Base-by-base conservation (phyloP, 2,329 filamentous ascomycete species). In the Neopestalotiopsis clavispora region DNA sequence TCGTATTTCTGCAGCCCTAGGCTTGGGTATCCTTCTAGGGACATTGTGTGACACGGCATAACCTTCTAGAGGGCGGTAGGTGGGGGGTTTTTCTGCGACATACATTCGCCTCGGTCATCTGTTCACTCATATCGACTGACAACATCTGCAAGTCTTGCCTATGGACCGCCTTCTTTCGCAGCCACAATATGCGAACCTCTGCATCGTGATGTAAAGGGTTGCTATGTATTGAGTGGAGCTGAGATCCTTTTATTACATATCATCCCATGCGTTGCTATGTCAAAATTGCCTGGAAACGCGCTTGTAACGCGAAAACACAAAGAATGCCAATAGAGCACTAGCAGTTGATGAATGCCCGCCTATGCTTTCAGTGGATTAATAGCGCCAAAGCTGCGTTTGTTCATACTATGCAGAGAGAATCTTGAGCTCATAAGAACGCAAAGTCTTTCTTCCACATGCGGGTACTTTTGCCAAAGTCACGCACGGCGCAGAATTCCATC, bases 1-100 rank as follows among this genome's bases (percentile, higher is more conserved):
- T 66, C 58, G 63, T 58, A 63, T 67, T 38, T 62, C 63, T 38
- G 63, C 63, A 56, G 63, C 63, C 63, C 63, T 56, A 40, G 42
- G 32, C 59, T 40, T 42, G 59, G 59, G n/a, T 34, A 20, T 14
- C 45, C 42, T 20, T 62, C 59, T 62, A 13, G 59, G 57, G 59
- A 34, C 59, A 28, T 28, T 20, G 30, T 30, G 59, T 62, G n/a
- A 62, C 59, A 62, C 59, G 59, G 32, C 59, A 62, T 62, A 52
- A 52, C 17, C 20, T 52, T 34, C 30, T 40, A 40, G 32, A 62
- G 59, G 59, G 59, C 34, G 59, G 59, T 40, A 40, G 34, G 59
- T 62, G 59, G 59, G 59, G 59, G 59, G 23, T 28, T 28, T 28
- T 28, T 38, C 10, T 38, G 45, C 45, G 45, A 23, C 17, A 49